These are phyloP conservation scores for cucumber (Cucumis sativus) DNA, from an alignment of 306 rosid species.

Conservation along the genomic window DNA sequence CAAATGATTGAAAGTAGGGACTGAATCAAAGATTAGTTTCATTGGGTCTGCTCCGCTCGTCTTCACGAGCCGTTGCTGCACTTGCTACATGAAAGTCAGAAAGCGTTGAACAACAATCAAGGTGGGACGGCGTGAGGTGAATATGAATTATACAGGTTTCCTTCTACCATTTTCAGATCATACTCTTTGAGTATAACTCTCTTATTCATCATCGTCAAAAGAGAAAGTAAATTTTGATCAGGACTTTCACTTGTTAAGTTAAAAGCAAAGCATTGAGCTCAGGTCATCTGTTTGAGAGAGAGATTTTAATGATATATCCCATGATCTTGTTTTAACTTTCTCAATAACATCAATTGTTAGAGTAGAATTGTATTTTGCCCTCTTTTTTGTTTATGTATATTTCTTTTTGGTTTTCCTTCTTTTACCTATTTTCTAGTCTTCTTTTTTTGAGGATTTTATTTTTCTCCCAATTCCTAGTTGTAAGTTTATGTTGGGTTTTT, in stretches of 20 bases:
- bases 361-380: background rate
- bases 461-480: background rate
- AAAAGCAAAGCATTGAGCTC: background rate
- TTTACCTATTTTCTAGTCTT: background rate
- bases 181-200: background rate
- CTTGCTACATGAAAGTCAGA: background rate
- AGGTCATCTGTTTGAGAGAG: background rate
- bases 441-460: background rate
- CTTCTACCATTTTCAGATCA: background rate
- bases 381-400: background rate
- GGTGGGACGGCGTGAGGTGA: background rate
- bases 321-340: background rate
- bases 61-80: background rate
- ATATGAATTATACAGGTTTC: background rate
- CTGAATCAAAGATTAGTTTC: constrained; percentile 3
- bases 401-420: background rate
- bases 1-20: background rate
- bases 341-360: background rate
- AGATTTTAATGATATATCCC: background rate
- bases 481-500: background rate
- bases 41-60: background rate
- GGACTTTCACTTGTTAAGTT: background rate
- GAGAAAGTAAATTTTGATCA: background rate
- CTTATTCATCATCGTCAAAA: background rate
- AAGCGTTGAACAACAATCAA: background rate